Evolutionary conservation across 495 filamentous ascomycete species (phyloP).

Genomic region (Neurospora sublineolata): DNA sequence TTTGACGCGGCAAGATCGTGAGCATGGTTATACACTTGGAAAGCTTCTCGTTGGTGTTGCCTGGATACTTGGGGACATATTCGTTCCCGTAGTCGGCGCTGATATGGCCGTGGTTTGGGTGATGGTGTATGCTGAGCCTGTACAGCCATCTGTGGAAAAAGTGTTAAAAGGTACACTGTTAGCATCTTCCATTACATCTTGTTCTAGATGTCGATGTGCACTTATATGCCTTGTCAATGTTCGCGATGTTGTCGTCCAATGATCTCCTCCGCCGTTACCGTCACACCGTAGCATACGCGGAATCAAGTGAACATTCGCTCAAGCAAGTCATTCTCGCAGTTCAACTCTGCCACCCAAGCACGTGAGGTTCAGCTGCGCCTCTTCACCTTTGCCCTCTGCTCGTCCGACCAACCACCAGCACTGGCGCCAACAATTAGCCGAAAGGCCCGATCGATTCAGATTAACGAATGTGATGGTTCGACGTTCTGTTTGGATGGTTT

Average conservation of each 20-base stretch:
- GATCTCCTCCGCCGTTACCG: background rate
- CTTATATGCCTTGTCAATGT: background rate
- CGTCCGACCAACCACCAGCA: background rate
- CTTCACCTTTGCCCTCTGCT: background rate
- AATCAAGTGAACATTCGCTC: background rate
- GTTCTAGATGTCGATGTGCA: background rate
- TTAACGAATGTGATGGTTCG: background rate
- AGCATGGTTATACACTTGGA: background rate
- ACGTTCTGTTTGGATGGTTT: background rate
- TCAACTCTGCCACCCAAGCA: background rate
- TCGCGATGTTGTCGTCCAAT: background rate
- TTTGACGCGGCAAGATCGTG: background rate
- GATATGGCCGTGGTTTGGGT: background rate
- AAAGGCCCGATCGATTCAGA: background rate
- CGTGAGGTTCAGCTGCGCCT: background rate
- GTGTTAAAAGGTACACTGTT: background rate
- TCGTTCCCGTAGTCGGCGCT: background rate
- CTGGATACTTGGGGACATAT: background rate
- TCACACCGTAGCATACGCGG: background rate
- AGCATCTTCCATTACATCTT: background rate
- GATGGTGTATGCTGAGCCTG: background rate
- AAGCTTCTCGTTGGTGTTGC: background rate
- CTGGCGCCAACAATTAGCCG: background rate
- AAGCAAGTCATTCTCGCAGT: background rate
- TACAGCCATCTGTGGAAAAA: background rate